These are phyloP conservation scores for Adansonia gregorii DNA, from an alignment of 441 rosid species.

Conservation along the genomic window DNA sequence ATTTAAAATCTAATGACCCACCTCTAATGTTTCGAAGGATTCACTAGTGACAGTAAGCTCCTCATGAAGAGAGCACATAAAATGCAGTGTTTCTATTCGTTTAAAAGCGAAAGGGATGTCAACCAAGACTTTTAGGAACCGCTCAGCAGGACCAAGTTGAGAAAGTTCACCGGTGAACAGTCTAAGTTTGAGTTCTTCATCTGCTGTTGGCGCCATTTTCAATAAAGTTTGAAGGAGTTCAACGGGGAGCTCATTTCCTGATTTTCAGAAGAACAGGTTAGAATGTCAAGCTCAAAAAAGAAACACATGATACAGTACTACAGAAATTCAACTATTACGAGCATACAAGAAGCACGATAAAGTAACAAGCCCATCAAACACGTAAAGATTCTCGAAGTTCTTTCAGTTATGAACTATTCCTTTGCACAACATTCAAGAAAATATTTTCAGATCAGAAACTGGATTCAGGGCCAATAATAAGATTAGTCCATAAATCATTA, in stretches of 20 bases:
- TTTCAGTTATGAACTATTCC: constrained; percentile 11
- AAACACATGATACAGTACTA: constrained; percentile 14
- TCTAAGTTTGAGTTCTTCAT: constrained; percentile 95
- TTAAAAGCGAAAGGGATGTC: constrained; percentile 85
- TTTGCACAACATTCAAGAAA: background rate
- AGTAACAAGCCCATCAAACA: background rate
- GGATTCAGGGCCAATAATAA: background rate
- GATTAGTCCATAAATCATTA: constrained; percentile 1
- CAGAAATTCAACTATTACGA: background rate
- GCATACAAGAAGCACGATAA: background rate
- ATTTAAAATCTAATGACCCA: constrained; percentile 32
- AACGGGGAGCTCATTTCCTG: constrained; percentile 89
- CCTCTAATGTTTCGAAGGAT: constrained; percentile 84
- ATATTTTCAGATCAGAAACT: background rate
- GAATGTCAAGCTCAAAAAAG: constrained; percentile 29
- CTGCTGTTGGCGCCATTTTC: constrained; percentile 91
- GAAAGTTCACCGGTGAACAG: constrained; percentile 73
- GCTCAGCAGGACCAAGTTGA: constrained; percentile 88
- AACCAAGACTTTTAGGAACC: constrained; percentile 80
- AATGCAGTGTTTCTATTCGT: constrained; percentile 80
- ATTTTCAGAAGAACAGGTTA: constrained; percentile 38
- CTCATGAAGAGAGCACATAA: constrained; percentile 82
- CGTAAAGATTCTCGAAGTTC: constrained; percentile 13
- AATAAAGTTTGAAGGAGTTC: constrained; percentile 83
- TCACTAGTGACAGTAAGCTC: constrained; percentile 66